Conservation (phyloP, 2,329 filamentous ascomycete genomes). For the Monilinia polystroma region DNA sequence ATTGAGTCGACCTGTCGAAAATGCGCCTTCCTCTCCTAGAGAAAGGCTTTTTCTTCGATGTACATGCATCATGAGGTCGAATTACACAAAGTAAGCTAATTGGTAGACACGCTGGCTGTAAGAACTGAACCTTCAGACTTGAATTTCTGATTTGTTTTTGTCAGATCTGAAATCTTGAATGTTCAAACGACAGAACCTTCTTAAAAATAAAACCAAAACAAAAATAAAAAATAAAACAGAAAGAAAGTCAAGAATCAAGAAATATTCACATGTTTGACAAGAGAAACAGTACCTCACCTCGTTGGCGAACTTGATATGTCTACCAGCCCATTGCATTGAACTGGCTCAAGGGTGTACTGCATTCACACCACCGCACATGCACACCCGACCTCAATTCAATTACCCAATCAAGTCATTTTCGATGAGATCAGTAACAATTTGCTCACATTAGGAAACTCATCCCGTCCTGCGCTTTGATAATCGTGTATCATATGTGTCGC, state of each 20-base stretch:
- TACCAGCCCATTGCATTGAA: not conserved
- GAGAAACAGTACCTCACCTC: not conserved
- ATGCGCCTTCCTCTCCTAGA: slow-evolving; percentile 11
- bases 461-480: slow-evolving; percentile 11
- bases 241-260: no score
- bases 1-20: not conserved
- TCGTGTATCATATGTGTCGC: not conserved
- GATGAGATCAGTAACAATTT: not conserved
- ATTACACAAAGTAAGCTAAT: not conserved
- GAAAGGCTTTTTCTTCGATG: slow-evolving; percentile 14
- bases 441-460: not conserved
- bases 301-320: not conserved
- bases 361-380: not conserved
- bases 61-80: not conserved
- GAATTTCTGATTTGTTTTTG: not conserved
- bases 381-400: not conserved
- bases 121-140: not conserved
- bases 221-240: no score
- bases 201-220: not conserved
- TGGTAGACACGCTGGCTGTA: not conserved
- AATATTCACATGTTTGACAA: not conserved
- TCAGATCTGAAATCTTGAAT: not conserved
- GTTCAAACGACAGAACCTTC: not conserved
- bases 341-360: not conserved
- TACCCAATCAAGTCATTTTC: not conserved